Evolutionary conservation across 2,329 filamentous ascomycete species (phyloP).

Genomic region (Claviceps arundinis): DNA sequence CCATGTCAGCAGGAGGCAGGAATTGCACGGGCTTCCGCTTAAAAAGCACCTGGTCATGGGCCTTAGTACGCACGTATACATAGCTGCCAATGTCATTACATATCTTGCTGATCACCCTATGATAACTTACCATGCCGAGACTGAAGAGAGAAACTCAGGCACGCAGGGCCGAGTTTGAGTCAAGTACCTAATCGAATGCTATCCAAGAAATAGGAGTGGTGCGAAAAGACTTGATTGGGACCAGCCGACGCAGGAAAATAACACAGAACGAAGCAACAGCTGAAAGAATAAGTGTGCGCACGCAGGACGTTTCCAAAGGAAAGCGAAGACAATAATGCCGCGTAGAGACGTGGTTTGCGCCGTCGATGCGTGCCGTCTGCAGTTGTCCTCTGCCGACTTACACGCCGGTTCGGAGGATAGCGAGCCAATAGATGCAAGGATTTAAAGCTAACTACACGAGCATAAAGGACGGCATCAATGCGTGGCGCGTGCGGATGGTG

Average conservation of each 20-base stretch:
- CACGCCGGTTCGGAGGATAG: slow-evolving; percentile 13
- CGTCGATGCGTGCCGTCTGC: slow-evolving; percentile 4
- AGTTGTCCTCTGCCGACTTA: slow-evolving; percentile 17
- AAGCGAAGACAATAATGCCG: neutral
- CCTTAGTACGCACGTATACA: slow-evolving; percentile 2
- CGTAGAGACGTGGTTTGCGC: slow-evolving; percentile 1
- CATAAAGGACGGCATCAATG: slow-evolving; percentile 3
- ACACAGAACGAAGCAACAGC: neutral
- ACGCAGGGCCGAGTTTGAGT: neutral
- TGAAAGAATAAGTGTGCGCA: neutral
- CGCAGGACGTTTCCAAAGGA: neutral
- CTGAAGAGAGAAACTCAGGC: neutral
- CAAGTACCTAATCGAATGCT: neutral
- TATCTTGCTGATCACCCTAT: neutral
- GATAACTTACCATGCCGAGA: slow-evolving; percentile 7
- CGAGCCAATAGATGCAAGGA: slow-evolving; percentile 5
- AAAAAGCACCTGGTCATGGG: slow-evolving; percentile 60
- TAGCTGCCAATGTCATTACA: neutral
- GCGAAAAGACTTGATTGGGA: neutral
- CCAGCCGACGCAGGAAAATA: neutral
- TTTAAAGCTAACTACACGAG: neutral
- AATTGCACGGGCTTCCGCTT: slow-evolving; percentile 92
- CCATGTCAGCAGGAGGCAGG: slow-evolving; percentile 54
- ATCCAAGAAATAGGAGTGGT: neutral
- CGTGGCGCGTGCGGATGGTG: slow-evolving; percentile 6